These are phyloP conservation scores for Coprinopsis strossmayeri DNA, from an alignment of 768 basidiomycete species.

Conservation along the genomic window DNA sequence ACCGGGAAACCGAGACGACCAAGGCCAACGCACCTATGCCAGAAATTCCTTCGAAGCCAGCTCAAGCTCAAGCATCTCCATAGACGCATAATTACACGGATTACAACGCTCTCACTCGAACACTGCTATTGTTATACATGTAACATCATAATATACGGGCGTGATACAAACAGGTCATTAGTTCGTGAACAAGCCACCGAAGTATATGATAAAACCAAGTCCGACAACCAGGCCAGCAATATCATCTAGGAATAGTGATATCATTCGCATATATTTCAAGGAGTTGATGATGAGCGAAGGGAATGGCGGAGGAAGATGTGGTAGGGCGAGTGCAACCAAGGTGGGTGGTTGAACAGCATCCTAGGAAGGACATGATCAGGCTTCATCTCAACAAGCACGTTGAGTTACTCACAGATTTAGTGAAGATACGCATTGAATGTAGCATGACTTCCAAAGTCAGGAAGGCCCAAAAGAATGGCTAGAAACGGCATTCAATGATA, in stretches of 20 bases:
- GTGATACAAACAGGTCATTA: constrained; percentile 2
- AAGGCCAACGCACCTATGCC: constrained; percentile 6
- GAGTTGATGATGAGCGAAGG: constrained; percentile 55
- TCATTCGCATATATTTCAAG: constrained; percentile 66
- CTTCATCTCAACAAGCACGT: too few relatives aligned
- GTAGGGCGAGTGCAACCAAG: constrained; percentile 52
- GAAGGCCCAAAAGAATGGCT: constrained; percentile 86
- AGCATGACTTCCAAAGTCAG: constrained; percentile 63
- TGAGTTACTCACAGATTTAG: constrained; percentile 48
- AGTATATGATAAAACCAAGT: constrained; percentile 55
- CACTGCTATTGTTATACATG: too few relatives aligned
- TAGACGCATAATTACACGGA: constrained; percentile 17
- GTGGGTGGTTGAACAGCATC: constrained; percentile 54
- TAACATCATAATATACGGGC: constrained; percentile 10
- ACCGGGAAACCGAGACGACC: constrained; percentile 12
- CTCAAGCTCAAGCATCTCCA: constrained; percentile 14
- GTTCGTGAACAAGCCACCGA: constrained; percentile 40
- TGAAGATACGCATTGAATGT: constrained; percentile 68
- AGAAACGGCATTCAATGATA: constrained; percentile 3
- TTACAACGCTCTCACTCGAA: too few relatives aligned
- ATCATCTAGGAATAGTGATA: constrained; percentile 62
- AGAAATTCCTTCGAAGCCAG: background rate
- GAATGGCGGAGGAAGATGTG: constrained; percentile 60
- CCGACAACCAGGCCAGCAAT: constrained; percentile 66
- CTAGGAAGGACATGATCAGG: constrained; percentile 24